These are phyloP conservation scores for Sequoiadendron giganteum DNA, from an alignment of 75 land plant species.

Conservation along the genomic window DNA sequence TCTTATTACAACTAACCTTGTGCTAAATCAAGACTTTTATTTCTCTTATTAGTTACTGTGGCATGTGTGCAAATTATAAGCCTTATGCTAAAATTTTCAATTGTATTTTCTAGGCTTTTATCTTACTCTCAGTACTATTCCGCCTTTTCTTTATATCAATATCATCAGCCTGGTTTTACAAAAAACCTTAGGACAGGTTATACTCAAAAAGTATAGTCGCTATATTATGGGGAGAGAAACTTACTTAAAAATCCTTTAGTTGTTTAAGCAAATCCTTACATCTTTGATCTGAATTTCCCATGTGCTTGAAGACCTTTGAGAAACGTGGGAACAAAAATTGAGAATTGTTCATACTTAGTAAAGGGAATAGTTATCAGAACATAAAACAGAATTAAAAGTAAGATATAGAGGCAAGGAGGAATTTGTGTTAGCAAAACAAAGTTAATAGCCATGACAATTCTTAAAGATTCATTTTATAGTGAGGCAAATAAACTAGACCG, in stretches of 20 bases:
- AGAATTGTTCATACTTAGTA: not conserved
- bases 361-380: not conserved
- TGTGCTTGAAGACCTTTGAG: not conserved
- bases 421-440: not conserved
- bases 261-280: not conserved
- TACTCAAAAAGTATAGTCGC: not conserved
- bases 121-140: not conserved
- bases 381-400: not conserved
- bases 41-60: not conserved
- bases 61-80: not conserved
- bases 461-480: not conserved
- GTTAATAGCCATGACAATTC: not conserved
- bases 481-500: not conserved
- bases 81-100: not conserved
- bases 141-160: not conserved
- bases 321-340: not conserved
- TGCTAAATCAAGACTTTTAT: not conserved
- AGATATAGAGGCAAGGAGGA: not conserved
- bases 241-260: not conserved
- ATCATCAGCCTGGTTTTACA: not conserved
- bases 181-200: not conserved
- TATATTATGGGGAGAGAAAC: not conserved
- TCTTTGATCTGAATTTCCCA: not conserved
- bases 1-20: not conserved
- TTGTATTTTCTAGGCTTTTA: not conserved